Evolutionary conservation across 441 rosid genomes (phyloP), one percentile per base, ranked within the genome.

Genomic region (Syzygium syzygioides): DNA sequence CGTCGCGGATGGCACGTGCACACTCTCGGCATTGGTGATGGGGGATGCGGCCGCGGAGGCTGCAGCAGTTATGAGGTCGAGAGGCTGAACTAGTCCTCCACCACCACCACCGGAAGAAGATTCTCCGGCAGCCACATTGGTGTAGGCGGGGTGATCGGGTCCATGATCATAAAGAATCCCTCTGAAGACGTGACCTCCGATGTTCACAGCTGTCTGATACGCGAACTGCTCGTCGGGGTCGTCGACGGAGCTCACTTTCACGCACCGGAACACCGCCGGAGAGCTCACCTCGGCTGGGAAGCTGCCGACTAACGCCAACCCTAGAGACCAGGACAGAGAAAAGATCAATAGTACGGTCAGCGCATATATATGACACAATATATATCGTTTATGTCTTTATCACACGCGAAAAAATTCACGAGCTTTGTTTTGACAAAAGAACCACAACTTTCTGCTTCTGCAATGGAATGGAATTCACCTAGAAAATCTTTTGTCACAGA

Each of bases 101-200:
- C 79, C 89, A 45, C 64, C 64, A 20, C 85, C 89, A 14, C 85
- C 87, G 32, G 85, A 71, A 4, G 87, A 66, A 4, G 87, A 85
- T 55, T 53, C 45, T 37, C 80, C 86, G 66, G 85, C 66, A 4
- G 54, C 87, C 9, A 32, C 56, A n/a, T 55, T 83, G 20, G 56
- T 87, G 90, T 94, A 92, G 89, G 90, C 53, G 64, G 88, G 90
- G 80, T 71, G 80, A 88, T 97, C 98, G 55, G 94, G 96, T 41
- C 99, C 99, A 83, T 94, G 99, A 93, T 97, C 99, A 86, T 97
- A 96, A 86, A 97, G 94, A 90, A 97, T 93, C 87, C 99, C 99
- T 89, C 93, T 96, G 91, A 97, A 97, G 41, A 97, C 91, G 88
- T 95, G 99, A 26, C 99, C 99, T 34, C 95, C 96, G 6, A 97